Evolutionary conservation across 805 yeast species (phyloP).

Genomic region (Metschnikowia gelsemii): DNA sequence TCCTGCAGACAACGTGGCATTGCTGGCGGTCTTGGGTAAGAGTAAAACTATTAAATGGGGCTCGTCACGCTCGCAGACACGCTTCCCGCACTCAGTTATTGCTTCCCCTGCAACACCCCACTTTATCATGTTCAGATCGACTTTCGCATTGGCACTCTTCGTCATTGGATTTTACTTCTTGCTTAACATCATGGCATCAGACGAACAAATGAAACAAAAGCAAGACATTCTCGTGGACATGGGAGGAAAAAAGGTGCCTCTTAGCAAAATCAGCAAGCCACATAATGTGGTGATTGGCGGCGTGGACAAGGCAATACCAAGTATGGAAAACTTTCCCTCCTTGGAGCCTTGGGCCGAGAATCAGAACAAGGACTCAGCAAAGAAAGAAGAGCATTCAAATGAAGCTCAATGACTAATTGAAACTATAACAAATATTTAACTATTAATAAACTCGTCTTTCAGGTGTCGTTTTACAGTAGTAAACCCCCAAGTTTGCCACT

Average conservation of each 20-base stretch:
- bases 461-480: not conserved
- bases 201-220: constrained; percentile 9
- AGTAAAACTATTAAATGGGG: constrained; percentile 9
- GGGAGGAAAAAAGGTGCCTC: constrained; percentile 40
- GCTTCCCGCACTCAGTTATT: constrained; percentile 7
- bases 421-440: not conserved
- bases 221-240: constrained; percentile 28
- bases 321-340: constrained; percentile 18
- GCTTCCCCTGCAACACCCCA: constrained; percentile 14
- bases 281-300: constrained; percentile 27
- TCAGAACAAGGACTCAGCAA: constrained; percentile 5
- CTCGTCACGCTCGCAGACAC: constrained; percentile 11
- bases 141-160: constrained; percentile 15
- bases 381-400: constrained; percentile 3
- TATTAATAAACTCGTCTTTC: not conserved
- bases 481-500: not conserved
- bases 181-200: constrained; percentile 14
- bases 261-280: constrained; percentile 38
- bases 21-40: constrained; percentile 2
- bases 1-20: constrained; percentile 1
- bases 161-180: constrained; percentile 10
- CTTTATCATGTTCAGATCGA: constrained; percentile 12
- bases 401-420: not conserved
- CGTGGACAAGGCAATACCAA: constrained; percentile 19
- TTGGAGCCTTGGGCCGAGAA: constrained; percentile 20